Conservation (phyloP, 2,329 filamentous ascomycete species). For the Colletotrichum sp. region DNA sequence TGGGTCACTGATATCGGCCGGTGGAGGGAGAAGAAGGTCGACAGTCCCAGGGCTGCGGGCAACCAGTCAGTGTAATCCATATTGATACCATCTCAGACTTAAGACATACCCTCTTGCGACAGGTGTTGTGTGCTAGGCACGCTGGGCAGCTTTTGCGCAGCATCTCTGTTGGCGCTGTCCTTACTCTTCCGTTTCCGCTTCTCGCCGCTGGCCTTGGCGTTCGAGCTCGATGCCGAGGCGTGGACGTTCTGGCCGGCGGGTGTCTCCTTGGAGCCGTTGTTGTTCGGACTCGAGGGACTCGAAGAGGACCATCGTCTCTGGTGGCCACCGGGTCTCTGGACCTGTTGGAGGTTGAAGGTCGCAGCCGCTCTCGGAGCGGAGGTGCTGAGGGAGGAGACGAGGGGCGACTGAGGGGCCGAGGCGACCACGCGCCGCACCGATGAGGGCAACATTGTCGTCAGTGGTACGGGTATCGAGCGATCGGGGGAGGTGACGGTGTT, state of each 20-base stretch:
- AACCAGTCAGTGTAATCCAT: background rate
- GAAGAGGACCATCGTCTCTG: conserved; percentile 66
- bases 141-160: conserved; percentile 67
- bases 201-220: conserved; percentile 51
- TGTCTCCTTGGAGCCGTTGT: conserved; percentile 58
- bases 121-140: conserved; percentile 80
- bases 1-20: conserved; percentile 89
- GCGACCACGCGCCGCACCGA: conserved; percentile 61
- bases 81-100: background rate
- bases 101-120: conserved; percentile 64
- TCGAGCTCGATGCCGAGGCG: conserved; percentile 46
- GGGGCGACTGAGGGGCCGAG: conserved; percentile 49
- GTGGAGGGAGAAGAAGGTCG: conserved; percentile 95
- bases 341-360: conserved; percentile 31
- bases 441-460: conserved; percentile 50
- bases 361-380: conserved; percentile 43
- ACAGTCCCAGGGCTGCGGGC: conserved; percentile 78
- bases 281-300: conserved; percentile 66
- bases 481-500: background rate
- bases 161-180: conserved; percentile 48
- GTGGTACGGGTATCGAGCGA: conserved; percentile 20
- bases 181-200: conserved; percentile 66
- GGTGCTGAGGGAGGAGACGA: conserved; percentile 48
- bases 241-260: conserved; percentile 50
- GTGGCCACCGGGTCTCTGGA: conserved; percentile 34